phyloP scores from a whole-genome alignment of 345 rosid species.

The Syzygium grande region DNA sequence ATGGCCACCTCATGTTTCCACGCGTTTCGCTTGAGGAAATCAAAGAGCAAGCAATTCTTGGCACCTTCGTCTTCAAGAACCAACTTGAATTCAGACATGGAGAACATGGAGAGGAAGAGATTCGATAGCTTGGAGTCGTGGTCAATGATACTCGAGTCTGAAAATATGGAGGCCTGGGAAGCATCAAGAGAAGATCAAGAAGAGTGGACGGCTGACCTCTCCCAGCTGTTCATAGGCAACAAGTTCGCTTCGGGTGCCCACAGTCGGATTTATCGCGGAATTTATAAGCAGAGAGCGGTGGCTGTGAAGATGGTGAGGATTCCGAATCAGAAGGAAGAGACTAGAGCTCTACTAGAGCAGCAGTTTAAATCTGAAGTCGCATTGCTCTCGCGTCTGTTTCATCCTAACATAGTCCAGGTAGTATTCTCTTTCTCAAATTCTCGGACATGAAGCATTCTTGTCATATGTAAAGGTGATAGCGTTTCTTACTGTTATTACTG shows the following conservation, averaged over 20 bases:
- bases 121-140: slow-evolving; percentile 96
- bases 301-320: slow-evolving; percentile 98
- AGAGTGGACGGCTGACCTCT: slow-evolving; percentile 99
- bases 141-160: slow-evolving; percentile 96
- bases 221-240: slow-evolving; percentile 92
- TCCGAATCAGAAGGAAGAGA: slow-evolving; percentile 77
- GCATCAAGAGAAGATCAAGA: slow-evolving; percentile 77
- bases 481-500: background rate
- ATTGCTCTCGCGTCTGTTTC: slow-evolving; percentile 87
- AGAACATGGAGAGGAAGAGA: slow-evolving; percentile 81
- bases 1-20: slow-evolving; percentile 81
- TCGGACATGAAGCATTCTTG: background rate
- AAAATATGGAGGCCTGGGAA: slow-evolving; percentile 95
- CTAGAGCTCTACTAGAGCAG: slow-evolving; percentile 73
- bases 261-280: slow-evolving; percentile 84
- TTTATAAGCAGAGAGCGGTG: slow-evolving; percentile 96
- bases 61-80: slow-evolving; percentile 53
- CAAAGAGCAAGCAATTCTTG: slow-evolving; percentile 33
- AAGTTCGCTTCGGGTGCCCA: slow-evolving; percentile 98
- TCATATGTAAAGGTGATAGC: background rate
- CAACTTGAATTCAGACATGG: slow-evolving; percentile 44
- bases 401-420: slow-evolving; percentile 40
- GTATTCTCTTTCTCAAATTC: background rate
- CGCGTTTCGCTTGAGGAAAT: slow-evolving; percentile 52
- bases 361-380: slow-evolving; percentile 97